A percentile compares a stretch with the other conserved stretches of the same genome.
These are phyloP conservation scores for Wickerhamiella qilinensis DNA, from an alignment of 805 yeast genomes.

Conservation along the genomic window DNA sequence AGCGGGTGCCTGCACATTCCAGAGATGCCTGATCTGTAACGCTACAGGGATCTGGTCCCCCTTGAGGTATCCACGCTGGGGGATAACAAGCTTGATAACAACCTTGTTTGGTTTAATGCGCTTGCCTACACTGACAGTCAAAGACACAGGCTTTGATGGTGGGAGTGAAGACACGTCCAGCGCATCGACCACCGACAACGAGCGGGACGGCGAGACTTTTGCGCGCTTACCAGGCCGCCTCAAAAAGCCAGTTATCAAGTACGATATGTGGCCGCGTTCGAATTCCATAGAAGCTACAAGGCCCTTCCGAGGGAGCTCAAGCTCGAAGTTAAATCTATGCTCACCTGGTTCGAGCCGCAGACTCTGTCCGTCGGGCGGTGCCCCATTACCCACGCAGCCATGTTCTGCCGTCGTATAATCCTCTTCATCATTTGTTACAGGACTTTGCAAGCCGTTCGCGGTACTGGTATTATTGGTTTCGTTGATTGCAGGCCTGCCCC, in stretches of 20 bases:
- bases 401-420: too few species aligned
- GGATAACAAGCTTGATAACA: conserved; percentile 26
- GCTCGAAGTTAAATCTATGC: conserved; percentile 74
- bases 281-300: conserved; percentile 63
- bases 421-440: too few species aligned
- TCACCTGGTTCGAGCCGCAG: conserved; percentile 36
- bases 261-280: conserved; percentile 70
- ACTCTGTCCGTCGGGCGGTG: too few species aligned
- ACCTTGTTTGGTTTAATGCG: conserved; percentile 21
- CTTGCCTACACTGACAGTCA: conserved; percentile 36
- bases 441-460: too few species aligned
- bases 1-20: conserved; percentile 47
- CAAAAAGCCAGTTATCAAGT: conserved; percentile 35
- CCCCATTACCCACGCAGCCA: too few species aligned
- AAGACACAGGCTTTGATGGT: conserved; percentile 46
- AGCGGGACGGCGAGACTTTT: conserved; percentile 1
- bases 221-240: conserved; percentile 12
- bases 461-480: too few species aligned
- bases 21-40: conserved; percentile 50
- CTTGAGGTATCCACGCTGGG: conserved; percentile 55
- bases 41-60: conserved; percentile 71
- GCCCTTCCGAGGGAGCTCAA: conserved; percentile 59
- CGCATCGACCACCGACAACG: conserved; percentile 39
- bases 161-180: conserved; percentile 55
- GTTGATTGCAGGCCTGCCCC: too few species aligned